Evolutionary conservation across 2,329 filamentous ascomycete genomes (phyloP).

Genomic region (Apiospora arundinis): DNA sequence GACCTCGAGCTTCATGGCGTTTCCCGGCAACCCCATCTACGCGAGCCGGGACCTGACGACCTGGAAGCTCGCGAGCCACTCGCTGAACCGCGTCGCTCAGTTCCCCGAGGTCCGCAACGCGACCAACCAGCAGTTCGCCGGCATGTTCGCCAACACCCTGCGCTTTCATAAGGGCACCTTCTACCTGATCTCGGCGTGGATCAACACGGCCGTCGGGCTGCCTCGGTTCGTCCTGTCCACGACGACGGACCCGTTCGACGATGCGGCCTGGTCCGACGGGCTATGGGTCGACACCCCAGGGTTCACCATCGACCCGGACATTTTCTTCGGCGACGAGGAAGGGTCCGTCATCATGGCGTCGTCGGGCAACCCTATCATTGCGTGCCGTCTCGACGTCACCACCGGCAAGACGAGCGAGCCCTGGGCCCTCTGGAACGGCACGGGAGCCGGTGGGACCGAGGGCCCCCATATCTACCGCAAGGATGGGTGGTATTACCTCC

Average conservation of each 20-base stretch:
- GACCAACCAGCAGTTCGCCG: constrained; percentile 29
- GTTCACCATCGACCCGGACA: constrained; percentile 30
- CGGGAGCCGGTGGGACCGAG: constrained; percentile 40
- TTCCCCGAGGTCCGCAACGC: constrained; percentile 42
- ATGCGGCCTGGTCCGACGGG: constrained; percentile 34
- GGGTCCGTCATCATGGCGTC: constrained; percentile 34
- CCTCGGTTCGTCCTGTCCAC: constrained; percentile 20
- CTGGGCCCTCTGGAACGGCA: constrained; percentile 40
- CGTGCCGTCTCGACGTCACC: constrained; percentile 22
- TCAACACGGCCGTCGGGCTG: constrained; percentile 6
- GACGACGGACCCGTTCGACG: constrained; percentile 19
- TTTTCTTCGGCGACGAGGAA: constrained; percentile 30
- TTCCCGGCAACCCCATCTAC: constrained; percentile 56
- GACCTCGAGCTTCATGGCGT: constrained; percentile 65
- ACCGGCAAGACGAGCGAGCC: constrained; percentile 24
- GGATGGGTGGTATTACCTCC: constrained; percentile 49
- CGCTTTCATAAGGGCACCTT: constrained; percentile 39
- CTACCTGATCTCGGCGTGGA: constrained; percentile 35
- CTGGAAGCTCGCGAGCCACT: constrained; percentile 35
- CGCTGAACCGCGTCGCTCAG: constrained; percentile 39
- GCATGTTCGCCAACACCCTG: constrained; percentile 42
- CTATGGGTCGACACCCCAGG: constrained; percentile 42
- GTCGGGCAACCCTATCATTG: constrained; percentile 20
- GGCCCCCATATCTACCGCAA: constrained; percentile 48
- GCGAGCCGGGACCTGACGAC: constrained; percentile 42